Conservation (phyloP, 768 basidiomycete genomes). For the Porpolomopsis calyptriformis region DNA sequence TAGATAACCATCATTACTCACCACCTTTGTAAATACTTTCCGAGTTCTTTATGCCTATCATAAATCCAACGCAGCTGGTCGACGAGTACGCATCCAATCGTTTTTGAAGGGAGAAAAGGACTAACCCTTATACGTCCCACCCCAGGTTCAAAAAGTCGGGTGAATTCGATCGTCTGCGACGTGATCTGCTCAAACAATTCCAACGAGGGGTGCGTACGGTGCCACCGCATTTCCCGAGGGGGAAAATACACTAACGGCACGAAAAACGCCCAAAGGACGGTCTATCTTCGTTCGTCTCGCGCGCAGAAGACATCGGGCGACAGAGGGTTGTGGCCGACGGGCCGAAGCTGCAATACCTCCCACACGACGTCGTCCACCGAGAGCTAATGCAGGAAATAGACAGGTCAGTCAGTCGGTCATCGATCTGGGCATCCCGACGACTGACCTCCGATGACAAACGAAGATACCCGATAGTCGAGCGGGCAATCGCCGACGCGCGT, state of each 20-base stretch:
- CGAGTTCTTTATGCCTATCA: constrained; percentile 35
- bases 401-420: constrained; percentile 37
- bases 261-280: constrained; percentile 38
- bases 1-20: neutral
- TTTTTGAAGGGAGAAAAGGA: too few species aligned
- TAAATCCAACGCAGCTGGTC: constrained; percentile 50
- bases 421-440: too few species aligned
- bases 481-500: constrained; percentile 42
- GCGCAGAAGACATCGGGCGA: constrained; percentile 52
- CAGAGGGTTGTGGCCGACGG: constrained; percentile 45
- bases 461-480: constrained; percentile 60
- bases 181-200: constrained; percentile 53
- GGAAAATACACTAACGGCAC: too few species aligned
- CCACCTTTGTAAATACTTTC: neutral
- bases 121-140: constrained; percentile 4
- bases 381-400: constrained; percentile 67
- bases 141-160: constrained; percentile 70
- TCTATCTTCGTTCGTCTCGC: constrained; percentile 40
- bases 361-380: constrained; percentile 42
- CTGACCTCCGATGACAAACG: constrained; percentile 7
- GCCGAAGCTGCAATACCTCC: constrained; percentile 39
- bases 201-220: constrained; percentile 42
- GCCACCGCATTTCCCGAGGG: constrained; percentile 4
- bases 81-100: constrained; percentile 49
- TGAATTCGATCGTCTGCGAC: constrained; percentile 63